Percentiles rank a stretch among this genome's conserved stretches.
Conservation (phyloP, 2,329 filamentous ascomycete genomes). For the Botrytis paeoniae region DNA sequence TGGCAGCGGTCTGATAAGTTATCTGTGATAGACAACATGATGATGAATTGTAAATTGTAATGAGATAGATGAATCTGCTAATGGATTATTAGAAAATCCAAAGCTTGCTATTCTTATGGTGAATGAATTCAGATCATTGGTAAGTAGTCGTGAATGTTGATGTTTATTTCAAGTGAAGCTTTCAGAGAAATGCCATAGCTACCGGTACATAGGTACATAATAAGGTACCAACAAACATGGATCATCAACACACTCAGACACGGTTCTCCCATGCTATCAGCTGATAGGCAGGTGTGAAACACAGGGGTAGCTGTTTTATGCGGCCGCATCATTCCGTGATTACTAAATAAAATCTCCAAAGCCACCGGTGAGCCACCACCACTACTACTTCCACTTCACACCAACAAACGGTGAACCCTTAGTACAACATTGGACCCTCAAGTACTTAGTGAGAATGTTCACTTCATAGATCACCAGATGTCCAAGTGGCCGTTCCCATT, state of each 20-base stretch:
- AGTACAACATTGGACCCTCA: neutral
- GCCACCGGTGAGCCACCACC: neutral
- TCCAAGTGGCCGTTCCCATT: neutral
- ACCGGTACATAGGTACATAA: neutral
- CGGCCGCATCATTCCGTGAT: constrained; percentile 3
- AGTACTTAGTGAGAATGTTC: neutral
- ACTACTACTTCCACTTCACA: neutral
- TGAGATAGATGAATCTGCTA: neutral
- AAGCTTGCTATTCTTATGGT: neutral
- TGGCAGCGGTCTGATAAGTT: constrained; percentile 43
- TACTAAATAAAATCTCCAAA: neutral
- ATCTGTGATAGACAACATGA: constrained; percentile 14
- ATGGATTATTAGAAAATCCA: neutral
- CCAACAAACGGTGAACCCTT: neutral
- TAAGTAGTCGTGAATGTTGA: neutral
- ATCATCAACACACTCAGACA: neutral
- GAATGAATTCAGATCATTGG: neutral
- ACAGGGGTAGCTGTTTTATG: neutral
- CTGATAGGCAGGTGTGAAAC: neutral
- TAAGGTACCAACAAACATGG: neutral
- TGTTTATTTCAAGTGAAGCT: neutral
- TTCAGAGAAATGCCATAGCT: neutral
- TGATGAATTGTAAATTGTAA: constrained; percentile 25
- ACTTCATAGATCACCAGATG: neutral
- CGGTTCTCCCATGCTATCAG: neutral